These are phyloP conservation scores for Monosporascus cannonballus DNA, from an alignment of 2,329 filamentous ascomycete species.

Conservation along the genomic window DNA sequence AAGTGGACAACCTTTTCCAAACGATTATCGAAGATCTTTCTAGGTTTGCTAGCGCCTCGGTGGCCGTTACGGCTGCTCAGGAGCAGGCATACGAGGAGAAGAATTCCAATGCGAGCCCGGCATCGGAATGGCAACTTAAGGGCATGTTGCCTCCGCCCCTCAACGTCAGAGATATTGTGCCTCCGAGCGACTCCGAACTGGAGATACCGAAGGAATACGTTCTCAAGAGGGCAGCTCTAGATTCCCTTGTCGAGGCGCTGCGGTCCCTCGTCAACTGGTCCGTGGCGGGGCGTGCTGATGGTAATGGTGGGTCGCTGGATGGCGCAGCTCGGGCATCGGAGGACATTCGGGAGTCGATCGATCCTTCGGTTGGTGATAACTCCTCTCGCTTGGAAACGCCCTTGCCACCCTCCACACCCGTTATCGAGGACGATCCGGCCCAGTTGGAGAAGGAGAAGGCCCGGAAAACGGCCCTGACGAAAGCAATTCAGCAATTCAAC, in stretches of 20 bases:
- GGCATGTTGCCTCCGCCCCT: slow-evolving; percentile 82
- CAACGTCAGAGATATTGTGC: slow-evolving; percentile 68
- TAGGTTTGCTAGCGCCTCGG: slow-evolving; percentile 73
- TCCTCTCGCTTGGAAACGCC: slow-evolving; percentile 57
- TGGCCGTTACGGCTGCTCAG: slow-evolving; percentile 67
- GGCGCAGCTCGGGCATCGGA: slow-evolving; percentile 50
- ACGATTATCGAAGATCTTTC: slow-evolving; percentile 90
- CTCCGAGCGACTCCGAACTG: slow-evolving; percentile 53
- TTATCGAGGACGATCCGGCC: slow-evolving; percentile 81
- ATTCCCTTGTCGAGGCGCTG: slow-evolving; percentile 81
- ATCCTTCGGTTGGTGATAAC: slow-evolving; percentile 57
- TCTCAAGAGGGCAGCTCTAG: slow-evolving; percentile 83
- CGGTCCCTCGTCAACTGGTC: slow-evolving; percentile 93
- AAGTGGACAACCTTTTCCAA: slow-evolving; percentile 96
- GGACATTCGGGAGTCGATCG: slow-evolving; percentile 65
- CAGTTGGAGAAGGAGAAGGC: slow-evolving; percentile 95
- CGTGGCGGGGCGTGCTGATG: slow-evolving; percentile 56
- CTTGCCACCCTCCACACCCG: slow-evolving; percentile 57
- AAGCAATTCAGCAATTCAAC: slow-evolving; percentile 89
- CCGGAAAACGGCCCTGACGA: slow-evolving; percentile 83
- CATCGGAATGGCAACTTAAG: slow-evolving; percentile 77
- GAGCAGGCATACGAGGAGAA: slow-evolving; percentile 85
- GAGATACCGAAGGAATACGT: slow-evolving; percentile 84
- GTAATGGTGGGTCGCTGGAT: slow-evolving; percentile 41
- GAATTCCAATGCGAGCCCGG: slow-evolving; percentile 53